A percentile compares a stretch with the other conserved stretches of the same genome.
These are phyloP conservation scores for Hypoxylon sp. DNA, from an alignment of 2,329 filamentous ascomycete genomes.

Conservation along the genomic window DNA sequence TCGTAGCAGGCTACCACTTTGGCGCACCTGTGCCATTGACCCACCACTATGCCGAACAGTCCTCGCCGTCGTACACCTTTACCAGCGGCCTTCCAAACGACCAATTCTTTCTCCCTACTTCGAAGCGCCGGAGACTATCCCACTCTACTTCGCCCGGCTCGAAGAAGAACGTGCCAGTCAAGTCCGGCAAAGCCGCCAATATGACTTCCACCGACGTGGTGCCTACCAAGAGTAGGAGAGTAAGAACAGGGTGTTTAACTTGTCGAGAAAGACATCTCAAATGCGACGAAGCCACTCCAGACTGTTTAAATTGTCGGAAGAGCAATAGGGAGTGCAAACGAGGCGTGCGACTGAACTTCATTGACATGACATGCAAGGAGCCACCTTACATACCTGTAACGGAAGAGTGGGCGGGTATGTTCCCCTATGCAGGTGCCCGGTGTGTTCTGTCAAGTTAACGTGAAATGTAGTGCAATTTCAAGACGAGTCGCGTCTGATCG, in stretches of 20 bases:
- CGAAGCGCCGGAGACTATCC: conserved; percentile 49
- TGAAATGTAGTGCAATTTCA: conserved; percentile 74
- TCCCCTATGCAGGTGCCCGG: background rate
- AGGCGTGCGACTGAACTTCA: conserved; percentile 90
- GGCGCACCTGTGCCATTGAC: conserved; percentile 52
- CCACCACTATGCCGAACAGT: conserved; percentile 50
- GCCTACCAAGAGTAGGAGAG: conserved; percentile 78
- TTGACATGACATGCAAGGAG: conserved; percentile 80
- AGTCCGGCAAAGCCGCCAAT: conserved; percentile 41
- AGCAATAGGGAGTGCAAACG: conserved; percentile 88
- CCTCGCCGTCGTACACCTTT: conserved; percentile 51
- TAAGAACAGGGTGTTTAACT: conserved; percentile 90
- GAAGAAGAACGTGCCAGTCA: conserved; percentile 30
- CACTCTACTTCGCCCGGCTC: conserved; percentile 26
- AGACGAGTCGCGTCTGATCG: conserved; percentile 90
- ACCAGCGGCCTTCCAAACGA: conserved; percentile 47
- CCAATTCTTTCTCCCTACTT: conserved; percentile 44
- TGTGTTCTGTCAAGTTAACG: conserved; percentile 24
- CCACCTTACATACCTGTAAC: conserved; percentile 73
- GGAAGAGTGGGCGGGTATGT: conserved; percentile 73
- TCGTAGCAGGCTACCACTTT: conserved; percentile 53
- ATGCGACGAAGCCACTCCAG: conserved; percentile 79
- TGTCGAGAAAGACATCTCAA: conserved; percentile 92
- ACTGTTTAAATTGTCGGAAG: conserved; percentile 85
- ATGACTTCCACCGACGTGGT: conserved; percentile 45